Evolutionary conservation across 805 yeast species (phyloP), one percentile per base, ranked within the genome.

Genomic region (Saccharomyces cerevisiae): DNA sequence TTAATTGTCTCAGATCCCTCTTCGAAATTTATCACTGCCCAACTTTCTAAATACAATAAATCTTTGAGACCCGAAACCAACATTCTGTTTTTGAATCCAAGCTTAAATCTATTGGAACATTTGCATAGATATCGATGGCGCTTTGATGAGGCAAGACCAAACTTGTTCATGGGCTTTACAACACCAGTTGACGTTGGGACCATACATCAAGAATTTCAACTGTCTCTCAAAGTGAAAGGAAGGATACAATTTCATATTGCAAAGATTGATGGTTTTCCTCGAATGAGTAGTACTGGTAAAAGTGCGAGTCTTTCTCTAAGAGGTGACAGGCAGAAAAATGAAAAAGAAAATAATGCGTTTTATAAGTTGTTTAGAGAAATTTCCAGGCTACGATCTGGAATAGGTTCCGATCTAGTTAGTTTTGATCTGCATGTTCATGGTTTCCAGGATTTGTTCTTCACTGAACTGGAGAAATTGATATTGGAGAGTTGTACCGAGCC

Each of bases 51-150:
- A 14, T 72, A 82, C 55, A 51, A 72, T 3, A 67, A 73, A 1
- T 68, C 71, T 48, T 69, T 89, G 13, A 59, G 65, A 10, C 57
- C 62, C 0, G 64, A 72, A 2, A 78, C 91, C 1, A 82, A 81
- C 54, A 67, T 90, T 2, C 59, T 91, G 48, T 67, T 91, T 24
- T 61, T 91, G 14, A 68, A 73, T n/a, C 95, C 89, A 53, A 89
- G 90, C 2, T 76, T 87, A 80, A 96, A 95, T 1, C 75, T 81
- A 46, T 66, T 78, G 8, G 80, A 79, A 11, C 67, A 72, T 54
- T 61, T 89, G 10, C 66, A 73, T n/a, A 65, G 70, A 1, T 61
- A 66, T 10, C 68, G 81, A 6, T 87, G 92, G 90, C 81, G 81
- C 3, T 62, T 69, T 2, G 51, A 56, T 1, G 61, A 58, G 0